Evolutionary conservation across 2,329 filamentous ascomycete genomes (phyloP).

Genomic region (Penicillium concentricum): DNA sequence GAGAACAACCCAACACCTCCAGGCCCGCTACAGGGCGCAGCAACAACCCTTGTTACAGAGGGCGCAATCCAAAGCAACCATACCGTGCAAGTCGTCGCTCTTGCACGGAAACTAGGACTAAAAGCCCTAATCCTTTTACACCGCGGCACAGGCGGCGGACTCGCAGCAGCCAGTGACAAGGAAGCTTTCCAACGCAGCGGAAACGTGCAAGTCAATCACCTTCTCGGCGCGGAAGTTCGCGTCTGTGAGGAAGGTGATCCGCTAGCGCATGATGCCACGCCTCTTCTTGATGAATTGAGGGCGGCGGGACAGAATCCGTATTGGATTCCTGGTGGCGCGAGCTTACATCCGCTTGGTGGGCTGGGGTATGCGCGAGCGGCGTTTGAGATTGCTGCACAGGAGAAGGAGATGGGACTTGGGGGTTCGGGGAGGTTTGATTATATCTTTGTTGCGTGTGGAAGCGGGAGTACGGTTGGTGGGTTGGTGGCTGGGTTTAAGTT

Average conservation of each 20-base stretch:
- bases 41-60: conserved; percentile 36
- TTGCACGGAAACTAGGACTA: conserved; percentile 30
- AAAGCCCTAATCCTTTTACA: conserved; percentile 29
- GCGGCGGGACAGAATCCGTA: conserved; percentile 25
- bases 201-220: conserved; percentile 30
- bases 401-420: conserved; percentile 15
- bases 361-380: conserved; percentile 36
- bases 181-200: conserved; percentile 23
- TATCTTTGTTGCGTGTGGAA: conserved; percentile 38
- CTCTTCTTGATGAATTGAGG: conserved; percentile 26
- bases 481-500: conserved; percentile 37
- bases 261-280: conserved; percentile 16
- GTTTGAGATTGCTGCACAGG: conserved; percentile 33
- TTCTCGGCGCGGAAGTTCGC: conserved; percentile 46
- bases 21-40: conserved; percentile 9
- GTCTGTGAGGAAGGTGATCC: conserved; percentile 58
- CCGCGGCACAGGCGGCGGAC: conserved; percentile 29
- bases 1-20: conserved; percentile 12
- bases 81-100: conserved; percentile 35
- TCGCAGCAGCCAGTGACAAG: conserved; percentile 17
- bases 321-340: conserved; percentile 39
- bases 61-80: conserved; percentile 40
- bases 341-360: conserved; percentile 34
- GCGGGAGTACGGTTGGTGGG: conserved; percentile 37
- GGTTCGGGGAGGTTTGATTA: conserved; percentile 32